Base-by-base conservation (phyloP, 495 filamentous ascomycete species). In the Cercophora samala region DNA sequence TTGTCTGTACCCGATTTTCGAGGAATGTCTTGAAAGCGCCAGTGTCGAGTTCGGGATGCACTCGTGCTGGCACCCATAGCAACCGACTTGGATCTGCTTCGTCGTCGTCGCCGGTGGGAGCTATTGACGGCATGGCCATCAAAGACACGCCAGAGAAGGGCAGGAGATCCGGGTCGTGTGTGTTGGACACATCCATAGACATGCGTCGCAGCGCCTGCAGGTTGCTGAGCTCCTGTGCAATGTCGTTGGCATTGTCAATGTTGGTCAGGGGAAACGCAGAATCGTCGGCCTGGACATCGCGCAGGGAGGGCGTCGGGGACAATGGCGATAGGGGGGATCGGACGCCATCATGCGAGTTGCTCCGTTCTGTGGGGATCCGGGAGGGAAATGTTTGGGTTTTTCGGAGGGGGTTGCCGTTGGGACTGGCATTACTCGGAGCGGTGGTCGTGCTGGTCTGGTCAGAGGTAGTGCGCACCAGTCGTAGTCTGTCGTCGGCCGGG, bases 1-100 rank as follows among this genome's bases (percentile, higher is more conserved):
- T 96, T 15, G 91, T 87, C 63, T 96, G 89, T 24, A 97, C 90
- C 73, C 92, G 89, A 58, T 93, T 95, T 73, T 98, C 94, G 0
- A 99, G 84, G 72, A 98, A 99, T 1, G 91, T 91, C 78, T 95
- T 97, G 82, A 98, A 99, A 73, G 97, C 96, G 76, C 89, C 93
- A 5, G 95, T 96, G 26, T 96, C 95, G 32, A 99, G 81, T 78
- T 98, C 95, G 15, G 95, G 95, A 72, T 99, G 95, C 19, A 98
- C 82, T 64, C 93, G 86, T 23, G 95, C 95, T 0, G 95, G 95
- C 25, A 99, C 95, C 95, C 95, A 99, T 64, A 97, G 92, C 60
- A 98, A 77, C 67, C 91, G 87, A 1, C 93, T 91, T 4, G 92
- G 85, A 78, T 97, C 96, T 71, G 93, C 89, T 74, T 96, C 94